phyloP scores from a whole-genome alignment of 768 basidiomycete species.

The Boletus pseudo-olivaceus region DNA sequence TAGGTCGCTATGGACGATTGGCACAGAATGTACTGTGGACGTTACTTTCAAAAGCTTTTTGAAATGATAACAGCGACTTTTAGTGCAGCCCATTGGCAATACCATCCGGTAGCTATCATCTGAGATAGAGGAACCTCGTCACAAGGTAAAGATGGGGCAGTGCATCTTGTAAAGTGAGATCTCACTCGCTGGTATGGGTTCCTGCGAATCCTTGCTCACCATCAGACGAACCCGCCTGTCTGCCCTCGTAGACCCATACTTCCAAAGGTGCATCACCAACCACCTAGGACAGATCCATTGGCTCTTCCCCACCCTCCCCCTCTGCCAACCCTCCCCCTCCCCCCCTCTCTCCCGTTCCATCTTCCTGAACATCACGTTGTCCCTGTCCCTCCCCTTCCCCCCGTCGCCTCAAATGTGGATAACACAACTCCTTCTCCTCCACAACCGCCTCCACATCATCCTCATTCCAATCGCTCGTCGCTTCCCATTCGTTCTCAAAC shows the following conservation, averaged over 20 bases:
- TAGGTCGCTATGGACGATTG: conserved; percentile 11
- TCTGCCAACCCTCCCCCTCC: conserved; percentile 16
- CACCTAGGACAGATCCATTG: conserved; percentile 37
- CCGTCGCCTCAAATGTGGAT: conserved; percentile 36
- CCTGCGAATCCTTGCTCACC: no score
- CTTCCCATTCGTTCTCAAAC: conserved; percentile 88
- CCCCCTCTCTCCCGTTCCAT: neutral
- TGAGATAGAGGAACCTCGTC: no score
- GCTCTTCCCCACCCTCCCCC: conserved; percentile 39
- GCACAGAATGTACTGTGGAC: conserved; percentile 6
- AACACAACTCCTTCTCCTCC: conserved; percentile 48
- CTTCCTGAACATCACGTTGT: neutral
- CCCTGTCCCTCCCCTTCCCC: neutral
- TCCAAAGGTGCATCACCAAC: no score
- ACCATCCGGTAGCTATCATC: no score
- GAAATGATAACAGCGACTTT: neutral
- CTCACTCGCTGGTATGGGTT: no score
- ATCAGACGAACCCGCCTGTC: no score
- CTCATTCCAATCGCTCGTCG: conserved; percentile 80
- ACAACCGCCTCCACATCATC: no score
- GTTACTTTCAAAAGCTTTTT: neutral
- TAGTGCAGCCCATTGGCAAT: no score
- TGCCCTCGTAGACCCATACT: no score
- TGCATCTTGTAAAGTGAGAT: no score
- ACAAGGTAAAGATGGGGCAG: no score